Evolutionary conservation across 164 flowering plant species (phyloP), one percentile per base, ranked within the genome.

Genomic region (Umbellularia californica): DNA sequence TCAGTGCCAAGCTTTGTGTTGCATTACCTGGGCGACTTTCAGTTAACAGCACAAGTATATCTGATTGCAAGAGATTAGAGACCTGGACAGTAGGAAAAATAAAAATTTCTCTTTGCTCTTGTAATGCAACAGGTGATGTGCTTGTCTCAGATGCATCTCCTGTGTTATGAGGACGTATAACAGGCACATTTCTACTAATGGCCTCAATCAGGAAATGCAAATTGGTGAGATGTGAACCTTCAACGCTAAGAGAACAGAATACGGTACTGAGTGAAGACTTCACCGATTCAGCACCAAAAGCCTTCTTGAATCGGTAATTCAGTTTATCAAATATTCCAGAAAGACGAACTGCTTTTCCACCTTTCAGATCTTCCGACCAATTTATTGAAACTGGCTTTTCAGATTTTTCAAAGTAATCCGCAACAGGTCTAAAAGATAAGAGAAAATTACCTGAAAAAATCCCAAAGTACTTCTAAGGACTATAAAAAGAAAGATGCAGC

Each of bases 321-420:
- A 95, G 79, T 82, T 87, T 90, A 73, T 92, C 96, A 81, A 93
- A 84, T 73, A 95, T 72, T 82, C 98, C 97, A 75, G 92, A 87
- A 15, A 93, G 85, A 73, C 79, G 87, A 76, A 92, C 87, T 70
- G 96, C 93, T 83, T 92, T 95, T 79, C 89, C 98, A 73, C 99
- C 98, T 84, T 82, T 86, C 75, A 95, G 84, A 69, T 92, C 88
- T 62, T 87, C 93, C 41, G 97, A 93, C 99, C 99, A 95, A 47
- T 84, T 92, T 65, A 84, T 81, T 65, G 92, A 82, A 74, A 80
- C 76, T 58, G 82, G 69, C 64, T 76, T 73, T 70, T 78, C 72
- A 50, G 76, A 64, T 68, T 76, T 75, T 60, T 72, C 74, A 33
- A 72, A 72, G 70, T 58, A 69, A 52, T 87, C 90, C 63, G 84